Conservation (phyloP, 2,329 filamentous ascomycete species). For the Ambrosiella cleistominuta region DNA sequence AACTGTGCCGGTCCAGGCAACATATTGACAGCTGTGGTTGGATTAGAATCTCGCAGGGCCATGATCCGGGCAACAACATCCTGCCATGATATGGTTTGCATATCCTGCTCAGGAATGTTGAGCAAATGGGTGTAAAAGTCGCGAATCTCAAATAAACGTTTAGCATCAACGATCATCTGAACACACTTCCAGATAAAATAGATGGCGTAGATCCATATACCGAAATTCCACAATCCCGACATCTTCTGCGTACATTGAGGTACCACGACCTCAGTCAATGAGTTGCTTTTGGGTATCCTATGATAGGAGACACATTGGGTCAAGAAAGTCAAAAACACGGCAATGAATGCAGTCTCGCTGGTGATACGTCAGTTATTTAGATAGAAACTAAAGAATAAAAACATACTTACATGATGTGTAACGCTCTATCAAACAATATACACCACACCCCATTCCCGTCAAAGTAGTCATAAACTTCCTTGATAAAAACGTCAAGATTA, state of each 20-base stretch:
- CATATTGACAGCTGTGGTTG: constrained; percentile 51
- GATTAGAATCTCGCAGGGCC: constrained; percentile 66
- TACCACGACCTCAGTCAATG: constrained; percentile 38
- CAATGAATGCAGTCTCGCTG: constrained; percentile 66
- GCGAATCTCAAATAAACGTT: constrained; percentile 57
- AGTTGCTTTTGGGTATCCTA: constrained; percentile 48
- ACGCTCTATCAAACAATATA: constrained; percentile 52
- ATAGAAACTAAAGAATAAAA: background rate
- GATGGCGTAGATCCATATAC: constrained; percentile 70
- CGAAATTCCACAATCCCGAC: constrained; percentile 58
- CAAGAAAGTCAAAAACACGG: constrained; percentile 66
- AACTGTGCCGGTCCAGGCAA: constrained; percentile 34
- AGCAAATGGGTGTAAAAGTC: constrained; percentile 75
- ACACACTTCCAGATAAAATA: constrained; percentile 72
- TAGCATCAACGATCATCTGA: constrained; percentile 54
- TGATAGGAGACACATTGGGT: constrained; percentile 73
- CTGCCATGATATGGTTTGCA: constrained; percentile 91
- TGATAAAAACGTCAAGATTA: constrained; percentile 75
- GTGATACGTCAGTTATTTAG: background rate
- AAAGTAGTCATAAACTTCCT: constrained; percentile 74
- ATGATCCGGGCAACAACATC: constrained; percentile 75
- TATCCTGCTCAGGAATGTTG: constrained; percentile 64
- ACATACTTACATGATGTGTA: constrained; percentile 52
- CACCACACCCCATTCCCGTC: constrained; percentile 69
- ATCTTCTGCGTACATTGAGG: constrained; percentile 59